Percentiles rank a stretch among this genome's conserved stretches.
phyloP scores from a whole-genome alignment of 1,284 basidiomycete species.

The Trametes versicolor region DNA sequence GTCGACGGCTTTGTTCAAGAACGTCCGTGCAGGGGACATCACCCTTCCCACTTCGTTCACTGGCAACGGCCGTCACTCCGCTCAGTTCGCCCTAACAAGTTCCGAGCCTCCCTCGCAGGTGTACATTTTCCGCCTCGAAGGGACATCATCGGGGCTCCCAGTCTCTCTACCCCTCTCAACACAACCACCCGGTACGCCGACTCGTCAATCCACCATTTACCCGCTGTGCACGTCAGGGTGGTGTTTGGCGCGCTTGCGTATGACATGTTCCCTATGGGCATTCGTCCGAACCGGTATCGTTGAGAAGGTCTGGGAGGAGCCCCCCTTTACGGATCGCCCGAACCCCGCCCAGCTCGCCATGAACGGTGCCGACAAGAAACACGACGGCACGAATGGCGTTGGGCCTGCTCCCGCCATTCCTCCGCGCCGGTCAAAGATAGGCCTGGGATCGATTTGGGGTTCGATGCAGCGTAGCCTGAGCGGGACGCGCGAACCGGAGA shows the following conservation, averaged over 20 bases:
- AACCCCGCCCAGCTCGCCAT: slow-evolving; percentile 35
- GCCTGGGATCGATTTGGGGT: slow-evolving; percentile 47
- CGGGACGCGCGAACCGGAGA: slow-evolving; percentile 32
- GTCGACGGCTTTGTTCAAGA: slow-evolving; percentile 68
- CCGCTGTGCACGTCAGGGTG: slow-evolving; percentile 82
- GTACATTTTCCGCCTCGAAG: slow-evolving; percentile 68
- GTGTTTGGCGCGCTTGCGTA: slow-evolving; percentile 81
- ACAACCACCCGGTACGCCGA: slow-evolving; percentile 37
- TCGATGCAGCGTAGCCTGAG: slow-evolving; percentile 45
- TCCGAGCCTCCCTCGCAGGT: slow-evolving; percentile 51
- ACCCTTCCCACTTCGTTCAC: slow-evolving; percentile 39
- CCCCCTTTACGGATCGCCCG: slow-evolving; percentile 47
- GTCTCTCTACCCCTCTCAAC: slow-evolving; percentile 40
- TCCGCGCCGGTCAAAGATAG: slow-evolving; percentile 45
- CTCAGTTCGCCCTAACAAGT: slow-evolving; percentile 45
- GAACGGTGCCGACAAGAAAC: slow-evolving; percentile 34
- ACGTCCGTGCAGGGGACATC: slow-evolving; percentile 49
- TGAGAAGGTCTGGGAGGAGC: slow-evolving; percentile 87
- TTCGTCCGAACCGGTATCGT: slow-evolving; percentile 86
- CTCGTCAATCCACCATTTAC: slow-evolving; percentile 53
- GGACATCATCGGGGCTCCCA: slow-evolving; percentile 43
- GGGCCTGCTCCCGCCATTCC: slow-evolving; percentile 42
- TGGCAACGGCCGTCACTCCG: slow-evolving; percentile 30
- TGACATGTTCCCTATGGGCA: slow-evolving; percentile 93
- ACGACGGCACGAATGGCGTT: slow-evolving; percentile 27